Conservation (phyloP, 805 yeast genomes). For the Cyberlindnera samutprakarnensis region DNA sequence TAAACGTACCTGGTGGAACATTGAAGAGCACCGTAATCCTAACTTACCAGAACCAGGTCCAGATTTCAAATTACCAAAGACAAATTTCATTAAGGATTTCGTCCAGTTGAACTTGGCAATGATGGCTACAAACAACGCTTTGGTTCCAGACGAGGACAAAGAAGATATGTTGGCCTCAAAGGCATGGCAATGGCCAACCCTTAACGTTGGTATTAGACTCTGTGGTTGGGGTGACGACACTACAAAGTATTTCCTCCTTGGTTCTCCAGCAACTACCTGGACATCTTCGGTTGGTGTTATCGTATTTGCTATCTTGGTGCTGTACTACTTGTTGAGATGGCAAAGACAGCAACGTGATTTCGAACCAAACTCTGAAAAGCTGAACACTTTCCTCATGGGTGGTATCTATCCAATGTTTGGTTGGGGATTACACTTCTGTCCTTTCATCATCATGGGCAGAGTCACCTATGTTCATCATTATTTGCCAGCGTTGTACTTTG, state of each 20-base stretch:
- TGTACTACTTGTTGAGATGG: constrained; percentile 46
- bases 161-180: constrained; percentile 62
- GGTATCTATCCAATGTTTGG: constrained; percentile 76
- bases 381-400: constrained; percentile 54
- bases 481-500: constrained; percentile 77
- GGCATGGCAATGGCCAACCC: constrained; percentile 90
- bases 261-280: constrained; percentile 78
- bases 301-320: constrained; percentile 38
- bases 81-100: constrained; percentile 72
- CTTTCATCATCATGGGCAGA: constrained; percentile 77
- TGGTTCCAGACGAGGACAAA: constrained; percentile 71
- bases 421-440: constrained; percentile 72
- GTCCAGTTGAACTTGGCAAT: constrained; percentile 70
- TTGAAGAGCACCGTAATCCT: constrained; percentile 61
- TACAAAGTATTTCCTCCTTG: constrained; percentile 59
- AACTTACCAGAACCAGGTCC: constrained; percentile 52
- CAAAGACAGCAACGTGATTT: constrained; percentile 73
- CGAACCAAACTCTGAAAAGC: constrained; percentile 32
- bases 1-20: constrained; percentile 85
- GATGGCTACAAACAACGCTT: constrained; percentile 83
- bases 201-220: constrained; percentile 67
- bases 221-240: constrained; percentile 60
- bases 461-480: constrained; percentile 84
- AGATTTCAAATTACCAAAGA: constrained; percentile 61
- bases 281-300: constrained; percentile 54